phyloP scores from a whole-genome alignment of 169 alveolate species.

The Cystoisospora suis region DNA sequence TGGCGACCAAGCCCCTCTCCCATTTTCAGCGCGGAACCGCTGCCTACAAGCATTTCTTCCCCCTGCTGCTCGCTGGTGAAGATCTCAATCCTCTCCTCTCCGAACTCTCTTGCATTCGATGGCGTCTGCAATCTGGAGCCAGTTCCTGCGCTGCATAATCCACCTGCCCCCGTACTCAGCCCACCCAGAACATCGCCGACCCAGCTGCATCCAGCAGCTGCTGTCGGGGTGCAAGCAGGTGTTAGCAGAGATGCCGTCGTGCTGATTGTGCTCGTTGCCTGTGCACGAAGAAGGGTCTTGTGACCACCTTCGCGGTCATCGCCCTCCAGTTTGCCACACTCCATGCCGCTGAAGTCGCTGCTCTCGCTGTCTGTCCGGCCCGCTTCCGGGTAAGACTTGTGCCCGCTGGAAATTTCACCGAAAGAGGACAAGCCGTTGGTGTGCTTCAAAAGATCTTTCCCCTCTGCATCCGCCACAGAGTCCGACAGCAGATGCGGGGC shows the following conservation, averaged over 20 bases:
- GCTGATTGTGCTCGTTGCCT: not conserved
- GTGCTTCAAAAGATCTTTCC: not conserved
- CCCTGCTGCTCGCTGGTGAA: not conserved
- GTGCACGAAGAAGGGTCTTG: not conserved
- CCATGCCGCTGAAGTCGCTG: not conserved
- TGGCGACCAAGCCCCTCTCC: not conserved
- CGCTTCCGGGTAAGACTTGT: not conserved
- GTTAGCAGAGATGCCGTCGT: constrained; percentile 2
- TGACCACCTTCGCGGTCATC: not conserved
- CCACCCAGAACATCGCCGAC: not conserved
- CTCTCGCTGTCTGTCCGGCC: not conserved
- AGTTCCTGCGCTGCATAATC: too few species aligned
- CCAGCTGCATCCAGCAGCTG: not conserved
- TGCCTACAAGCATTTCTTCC: not conserved
- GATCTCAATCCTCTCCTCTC: not conserved
- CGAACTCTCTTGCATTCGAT: not conserved
- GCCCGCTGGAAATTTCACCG: not conserved
- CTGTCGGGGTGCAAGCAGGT: not conserved
- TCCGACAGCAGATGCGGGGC: not conserved
- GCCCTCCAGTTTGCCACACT: not conserved
- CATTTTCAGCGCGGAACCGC: not conserved
- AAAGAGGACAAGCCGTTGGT: not conserved
- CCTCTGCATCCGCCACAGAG: not conserved
- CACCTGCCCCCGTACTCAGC: not conserved
- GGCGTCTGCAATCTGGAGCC: too few species aligned